Evolutionary conservation across 768 basidiomycete species (phyloP).

Genomic region (Phaeotremella skinneri): DNA sequence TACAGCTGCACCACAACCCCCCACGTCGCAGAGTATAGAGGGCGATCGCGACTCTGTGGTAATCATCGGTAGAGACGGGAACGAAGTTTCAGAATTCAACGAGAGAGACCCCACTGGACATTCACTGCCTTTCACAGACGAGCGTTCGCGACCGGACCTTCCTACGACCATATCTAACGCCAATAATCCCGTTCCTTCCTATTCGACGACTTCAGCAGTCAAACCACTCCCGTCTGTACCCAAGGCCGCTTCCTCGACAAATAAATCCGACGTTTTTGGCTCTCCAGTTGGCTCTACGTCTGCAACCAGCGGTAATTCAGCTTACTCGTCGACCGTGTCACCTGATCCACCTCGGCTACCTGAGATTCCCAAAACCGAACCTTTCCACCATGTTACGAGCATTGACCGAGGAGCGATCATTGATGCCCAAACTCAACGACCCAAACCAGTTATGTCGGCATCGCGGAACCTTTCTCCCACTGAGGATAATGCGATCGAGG

Average conservation of each 20-base stretch:
- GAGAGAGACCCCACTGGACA: constrained; percentile 13
- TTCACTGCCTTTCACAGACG: constrained; percentile 22
- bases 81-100: background rate
- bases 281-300: background rate
- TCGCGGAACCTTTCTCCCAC: background rate
- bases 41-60: background rate
- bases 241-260: background rate
- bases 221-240: constrained; percentile 21
- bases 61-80: constrained; percentile 1
- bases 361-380: constrained; percentile 1
- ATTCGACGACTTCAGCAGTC: background rate
- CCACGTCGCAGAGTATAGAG: background rate
- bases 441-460: background rate
- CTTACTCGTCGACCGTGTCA: background rate
- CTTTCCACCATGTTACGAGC: constrained; percentile 19
- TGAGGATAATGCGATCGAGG: background rate
- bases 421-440: background rate
- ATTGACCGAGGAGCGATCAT: constrained; percentile 2
- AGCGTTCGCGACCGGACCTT: constrained; percentile 23
- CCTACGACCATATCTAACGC: constrained; percentile 31
- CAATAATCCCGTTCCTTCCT: constrained; percentile 21
- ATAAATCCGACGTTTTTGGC: background rate
- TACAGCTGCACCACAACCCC: background rate
- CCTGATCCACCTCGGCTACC: constrained; percentile 2
- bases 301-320: background rate